A percentile compares a stretch with the other conserved stretches of the same genome.
Evolutionary conservation across 306 rosid genomes (phyloP).

Genomic region (Inga oerstediana): DNA sequence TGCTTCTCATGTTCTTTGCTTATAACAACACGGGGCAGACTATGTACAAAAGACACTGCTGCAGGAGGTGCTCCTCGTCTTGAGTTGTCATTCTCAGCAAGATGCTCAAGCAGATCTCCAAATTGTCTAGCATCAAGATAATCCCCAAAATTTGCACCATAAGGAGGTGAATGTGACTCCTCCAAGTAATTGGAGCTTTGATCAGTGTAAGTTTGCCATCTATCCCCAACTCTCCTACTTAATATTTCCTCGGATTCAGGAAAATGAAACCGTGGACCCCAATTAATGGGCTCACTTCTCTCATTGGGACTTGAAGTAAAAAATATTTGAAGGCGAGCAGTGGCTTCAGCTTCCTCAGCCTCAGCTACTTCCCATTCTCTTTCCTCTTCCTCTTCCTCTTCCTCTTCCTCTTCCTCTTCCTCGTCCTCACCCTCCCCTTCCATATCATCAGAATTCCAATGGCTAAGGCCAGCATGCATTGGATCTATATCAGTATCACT

Average conservation of each 20-base stretch:
- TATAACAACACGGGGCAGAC: slow-evolving; percentile 62
- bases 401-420: slow-evolving; percentile 8
- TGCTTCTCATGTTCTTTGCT: slow-evolving; percentile 65
- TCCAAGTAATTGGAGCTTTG: slow-evolving; percentile 44
- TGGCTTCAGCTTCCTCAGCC: slow-evolving; percentile 56
- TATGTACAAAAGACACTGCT: slow-evolving; percentile 55
- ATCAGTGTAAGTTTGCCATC: slow-evolving; percentile 43
- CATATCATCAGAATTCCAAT: slow-evolving; percentile 65
- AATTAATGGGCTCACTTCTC: slow-evolving; percentile 37
- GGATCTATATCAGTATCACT: slow-evolving; percentile 95
- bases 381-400: slow-evolving; percentile 42
- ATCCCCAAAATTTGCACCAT: slow-evolving; percentile 58
- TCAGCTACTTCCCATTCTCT: slow-evolving; percentile 60
- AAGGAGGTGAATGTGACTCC: slow-evolving; percentile 48
- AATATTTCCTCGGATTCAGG: slow-evolving; percentile 53
- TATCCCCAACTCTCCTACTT: slow-evolving; percentile 46
- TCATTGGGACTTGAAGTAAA: slow-evolving; percentile 46
- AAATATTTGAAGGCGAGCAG: slow-evolving; percentile 48
- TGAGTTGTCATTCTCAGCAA: slow-evolving; percentile 71
- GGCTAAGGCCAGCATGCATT: slow-evolving; percentile 80
- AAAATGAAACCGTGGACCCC: slow-evolving; percentile 47
- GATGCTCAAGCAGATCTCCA: slow-evolving; percentile 73
- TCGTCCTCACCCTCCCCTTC: slow-evolving; percentile 53
- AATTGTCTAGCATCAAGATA: slow-evolving; percentile 69
- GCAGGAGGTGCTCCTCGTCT: slow-evolving; percentile 98